Evolutionary conservation across 352 stramenopile species (phyloP).

Genomic region (Globisporangium megalacanthum): DNA sequence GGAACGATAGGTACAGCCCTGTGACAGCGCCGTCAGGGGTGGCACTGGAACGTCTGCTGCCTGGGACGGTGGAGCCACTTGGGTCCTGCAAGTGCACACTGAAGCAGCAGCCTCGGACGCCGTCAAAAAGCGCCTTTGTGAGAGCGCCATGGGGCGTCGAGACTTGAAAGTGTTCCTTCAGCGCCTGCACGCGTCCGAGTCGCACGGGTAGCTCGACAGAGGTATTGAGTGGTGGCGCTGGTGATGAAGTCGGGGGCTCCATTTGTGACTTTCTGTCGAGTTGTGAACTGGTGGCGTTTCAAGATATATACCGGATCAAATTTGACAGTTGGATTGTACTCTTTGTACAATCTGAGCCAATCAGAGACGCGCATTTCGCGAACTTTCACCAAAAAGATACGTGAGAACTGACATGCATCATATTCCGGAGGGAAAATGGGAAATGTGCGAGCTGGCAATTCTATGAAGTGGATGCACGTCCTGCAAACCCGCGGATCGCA

Average conservation of each 20-base stretch:
- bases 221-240: background rate
- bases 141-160: conserved; percentile 5
- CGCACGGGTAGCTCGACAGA: conserved; percentile 17
- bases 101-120: conserved; percentile 32
- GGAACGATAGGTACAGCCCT: conserved; percentile 40
- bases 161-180: conserved; percentile 18
- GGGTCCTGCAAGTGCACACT: conserved; percentile 27
- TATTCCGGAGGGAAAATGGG: background rate
- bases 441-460: too few relatives aligned
- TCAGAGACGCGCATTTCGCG: conserved; percentile 1
- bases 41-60: background rate
- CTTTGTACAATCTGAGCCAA: conserved; percentile 2
- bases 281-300: background rate
- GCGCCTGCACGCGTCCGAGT: conserved; percentile 9
- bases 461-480: too few relatives aligned
- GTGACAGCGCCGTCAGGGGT: background rate
- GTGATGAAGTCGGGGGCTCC: background rate
- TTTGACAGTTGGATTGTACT: background rate
- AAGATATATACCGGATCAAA: background rate
- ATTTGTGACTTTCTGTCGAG: background rate
- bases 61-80: background rate
- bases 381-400: conserved; percentile 8
- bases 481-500: too few relatives aligned
- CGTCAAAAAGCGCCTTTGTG: conserved; percentile 15
- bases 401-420: background rate